phyloP scores from a whole-genome alignment of 2,329 filamentous ascomycete species.

The Fusarium sp. region DNA sequence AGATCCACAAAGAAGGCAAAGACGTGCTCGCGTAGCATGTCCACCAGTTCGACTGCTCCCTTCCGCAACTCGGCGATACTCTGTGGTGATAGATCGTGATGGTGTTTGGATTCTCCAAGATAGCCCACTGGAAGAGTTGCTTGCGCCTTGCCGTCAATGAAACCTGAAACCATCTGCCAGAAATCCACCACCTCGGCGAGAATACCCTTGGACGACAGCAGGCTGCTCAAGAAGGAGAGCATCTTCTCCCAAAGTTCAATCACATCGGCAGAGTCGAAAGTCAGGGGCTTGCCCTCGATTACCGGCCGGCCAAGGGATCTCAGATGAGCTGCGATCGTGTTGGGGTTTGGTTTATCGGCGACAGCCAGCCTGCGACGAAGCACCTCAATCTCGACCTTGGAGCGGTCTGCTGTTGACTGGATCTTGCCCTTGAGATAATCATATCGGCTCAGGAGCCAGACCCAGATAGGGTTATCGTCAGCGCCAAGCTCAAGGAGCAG shows the following conservation, averaged over 20 bases:
- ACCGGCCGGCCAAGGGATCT: constrained; percentile 74
- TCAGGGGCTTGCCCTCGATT: constrained; percentile 65
- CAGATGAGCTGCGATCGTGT: constrained; percentile 76
- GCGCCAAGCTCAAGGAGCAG: constrained; percentile 92
- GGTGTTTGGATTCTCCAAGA: constrained; percentile 78
- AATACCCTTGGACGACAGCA: constrained; percentile 81
- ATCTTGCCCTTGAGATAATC: constrained; percentile 90
- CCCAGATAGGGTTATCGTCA: constrained; percentile 94
- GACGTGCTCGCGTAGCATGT: constrained; percentile 79
- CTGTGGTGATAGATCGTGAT: constrained; percentile 79
- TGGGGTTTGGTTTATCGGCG: constrained; percentile 72
- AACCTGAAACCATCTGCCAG: constrained; percentile 90
- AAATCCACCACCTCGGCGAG: constrained; percentile 91
- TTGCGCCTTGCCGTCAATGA: constrained; percentile 86
- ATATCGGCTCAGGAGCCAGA: constrained; percentile 90
- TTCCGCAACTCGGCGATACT: constrained; percentile 76
- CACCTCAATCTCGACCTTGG: constrained; percentile 90
- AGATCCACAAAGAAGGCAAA: constrained; percentile 84
- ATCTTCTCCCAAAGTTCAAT: constrained; percentile 95
- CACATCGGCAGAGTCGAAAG: constrained; percentile 80
- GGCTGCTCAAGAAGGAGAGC: constrained; percentile 71
- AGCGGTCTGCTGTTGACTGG: constrained; percentile 78
- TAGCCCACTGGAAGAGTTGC: constrained; percentile 79
- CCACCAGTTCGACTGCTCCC: constrained; percentile 81
- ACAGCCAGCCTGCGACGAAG: constrained; percentile 80